phyloP scores from a whole-genome alignment of 441 rosid genomes.

The Corymbia citriodora region DNA sequence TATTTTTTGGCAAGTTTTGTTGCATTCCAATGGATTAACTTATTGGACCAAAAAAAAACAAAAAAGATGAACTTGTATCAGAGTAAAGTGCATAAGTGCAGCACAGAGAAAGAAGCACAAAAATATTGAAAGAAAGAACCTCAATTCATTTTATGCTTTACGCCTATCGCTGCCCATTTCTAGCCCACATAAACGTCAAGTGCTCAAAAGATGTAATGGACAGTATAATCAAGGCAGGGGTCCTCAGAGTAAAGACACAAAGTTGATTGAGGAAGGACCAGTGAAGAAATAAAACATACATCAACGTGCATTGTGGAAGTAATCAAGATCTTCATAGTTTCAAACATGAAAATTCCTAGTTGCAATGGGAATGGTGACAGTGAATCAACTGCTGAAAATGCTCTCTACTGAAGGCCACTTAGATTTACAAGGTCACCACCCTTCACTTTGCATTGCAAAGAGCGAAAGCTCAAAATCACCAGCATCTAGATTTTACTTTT shows the following conservation, averaged over 20 bases:
- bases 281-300: background rate
- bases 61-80: background rate
- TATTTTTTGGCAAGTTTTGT: accelerated
- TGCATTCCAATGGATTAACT: background rate
- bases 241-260: background rate
- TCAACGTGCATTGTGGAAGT: background rate
- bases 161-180: background rate
- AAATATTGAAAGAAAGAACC: background rate
- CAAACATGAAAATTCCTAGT: background rate
- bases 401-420: background rate
- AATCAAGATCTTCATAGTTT: background rate
- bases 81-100: background rate
- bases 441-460: background rate
- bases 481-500: background rate
- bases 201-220: background rate
- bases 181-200: background rate
- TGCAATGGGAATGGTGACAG: background rate
- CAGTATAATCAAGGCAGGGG: background rate
- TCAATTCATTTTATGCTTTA: background rate
- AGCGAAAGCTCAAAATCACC: background rate
- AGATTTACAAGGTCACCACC: background rate
- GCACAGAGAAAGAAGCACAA: background rate
- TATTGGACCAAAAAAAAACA: too few species aligned
- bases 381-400: background rate
- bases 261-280: background rate